Base-by-base conservation (phyloP, 768 basidiomycete genomes). In the Lactifluus piperatus region DNA sequence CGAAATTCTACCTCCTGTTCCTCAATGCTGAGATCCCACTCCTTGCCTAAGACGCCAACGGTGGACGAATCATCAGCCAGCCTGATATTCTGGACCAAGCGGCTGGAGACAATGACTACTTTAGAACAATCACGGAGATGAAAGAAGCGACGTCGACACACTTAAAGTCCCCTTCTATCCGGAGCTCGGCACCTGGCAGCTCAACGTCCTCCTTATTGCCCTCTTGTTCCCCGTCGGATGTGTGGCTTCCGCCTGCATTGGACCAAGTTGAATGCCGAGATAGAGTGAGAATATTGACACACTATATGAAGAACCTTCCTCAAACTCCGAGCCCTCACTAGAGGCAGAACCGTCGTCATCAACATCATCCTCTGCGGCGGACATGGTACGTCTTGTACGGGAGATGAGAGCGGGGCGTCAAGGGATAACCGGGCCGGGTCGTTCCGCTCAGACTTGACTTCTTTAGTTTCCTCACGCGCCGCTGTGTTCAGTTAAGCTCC, bases 11-110 rank as follows among this genome's bases (percentile, higher is more conserved):
- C 79, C 13, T 88, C 82, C 57, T 77, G 76, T 54, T 89, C 84
- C 65, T 85, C 81, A 45, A 86, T 79, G 54, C 75, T 79, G 37
- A 88, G 80, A 61, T 91, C 85, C 86, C 90, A 93, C 57, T 85
- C 82, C 56, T 81, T 80, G 37, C 79, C 75, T 24, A 89, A 71
- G 39, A 81, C 70, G 0, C 77, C 79, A 3, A 77, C 62, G 18
- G 68, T 70, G 10, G 77, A 73, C 6, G 72, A 69, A 16, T 74
- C 77, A 54, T 83, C 78, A 32, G 77, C 75, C 1, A 76, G 70
- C 30, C 84, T 78, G 56, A 91, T 87, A 47, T 79, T 80, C 60
- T 81, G 76, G 4, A 89, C 81, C 26, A 91, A 79, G 32, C 84
- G 86, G 59, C 88, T 89, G 62, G 32, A 47, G 8, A 48, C 34